Percentiles rank a stretch among this genome's conserved stretches.
Evolutionary conservation across 805 yeast genomes (phyloP).

Genomic region (Suhomyces sp.): DNA sequence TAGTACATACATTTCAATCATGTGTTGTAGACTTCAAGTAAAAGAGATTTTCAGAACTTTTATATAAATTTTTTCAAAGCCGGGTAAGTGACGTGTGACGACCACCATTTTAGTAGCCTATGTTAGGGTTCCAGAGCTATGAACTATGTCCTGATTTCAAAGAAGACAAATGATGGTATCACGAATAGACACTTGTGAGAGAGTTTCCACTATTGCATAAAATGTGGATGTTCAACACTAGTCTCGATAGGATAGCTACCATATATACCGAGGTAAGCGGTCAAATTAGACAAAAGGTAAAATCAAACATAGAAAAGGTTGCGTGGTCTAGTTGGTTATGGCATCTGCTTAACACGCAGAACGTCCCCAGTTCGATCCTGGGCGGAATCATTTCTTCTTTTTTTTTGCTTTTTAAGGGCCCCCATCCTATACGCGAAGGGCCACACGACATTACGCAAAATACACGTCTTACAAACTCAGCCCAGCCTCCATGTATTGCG

Average conservation of each 20-base stretch:
- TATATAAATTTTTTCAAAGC: not conserved
- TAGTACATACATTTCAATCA: conserved; percentile 5
- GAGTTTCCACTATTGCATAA: too few species aligned
- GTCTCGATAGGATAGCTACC: too few species aligned
- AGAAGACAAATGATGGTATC: too few species aligned
- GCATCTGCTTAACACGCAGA: conserved; percentile 99
- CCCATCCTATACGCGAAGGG: not conserved
- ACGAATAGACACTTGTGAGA: too few species aligned
- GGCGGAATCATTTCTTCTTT: conserved; percentile 74
- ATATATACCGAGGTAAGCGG: not conserved
- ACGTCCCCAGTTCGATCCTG: conserved; percentile 99
- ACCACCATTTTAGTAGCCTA: not conserved
- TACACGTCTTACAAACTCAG: not conserved
- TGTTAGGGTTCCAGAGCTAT: not conserved
- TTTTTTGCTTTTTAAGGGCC: not conserved
- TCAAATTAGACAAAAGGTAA: not conserved
- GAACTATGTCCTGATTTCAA: too few species aligned
- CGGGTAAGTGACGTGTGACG: conserved; percentile 4
- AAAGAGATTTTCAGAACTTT: not conserved
- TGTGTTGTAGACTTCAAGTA: not conserved
- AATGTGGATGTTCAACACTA: too few species aligned
- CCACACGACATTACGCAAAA: not conserved
- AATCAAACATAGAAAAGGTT: conserved; percentile 45
- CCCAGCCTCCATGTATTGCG: not conserved
- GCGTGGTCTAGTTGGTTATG: conserved; percentile 99